A percentile compares a stretch with the other conserved stretches of the same genome.
Conservation (phyloP, 352 stramenopile species). For the Pythium guiyangense region DNA sequence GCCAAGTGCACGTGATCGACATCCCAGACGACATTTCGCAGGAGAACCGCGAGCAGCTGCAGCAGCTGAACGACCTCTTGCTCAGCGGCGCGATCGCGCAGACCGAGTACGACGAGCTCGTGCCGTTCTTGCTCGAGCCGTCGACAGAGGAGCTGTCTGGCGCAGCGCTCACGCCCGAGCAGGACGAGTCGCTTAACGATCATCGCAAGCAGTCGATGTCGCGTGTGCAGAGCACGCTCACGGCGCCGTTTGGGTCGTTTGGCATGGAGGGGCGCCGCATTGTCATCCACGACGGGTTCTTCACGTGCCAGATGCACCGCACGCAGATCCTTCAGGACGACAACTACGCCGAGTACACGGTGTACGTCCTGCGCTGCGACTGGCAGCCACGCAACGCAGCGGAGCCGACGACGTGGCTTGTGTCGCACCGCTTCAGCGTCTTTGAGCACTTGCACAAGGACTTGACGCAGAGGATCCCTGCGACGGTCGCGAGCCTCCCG, state of each 20-base stretch:
- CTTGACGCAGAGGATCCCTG: constrained; percentile 66
- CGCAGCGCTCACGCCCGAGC: constrained; percentile 66
- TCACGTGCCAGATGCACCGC: constrained; percentile 81
- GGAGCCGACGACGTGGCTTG: constrained; percentile 56
- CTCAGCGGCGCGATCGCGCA: constrained; percentile 79
- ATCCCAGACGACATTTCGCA: constrained; percentile 80
- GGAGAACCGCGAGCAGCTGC: constrained; percentile 82
- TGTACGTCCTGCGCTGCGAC: constrained; percentile 83
- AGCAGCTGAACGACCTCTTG: constrained; percentile 83
- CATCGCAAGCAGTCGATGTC: constrained; percentile 57
- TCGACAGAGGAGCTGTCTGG: constrained; percentile 51
- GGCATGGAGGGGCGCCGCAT: constrained; percentile 70
- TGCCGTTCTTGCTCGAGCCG: constrained; percentile 83
- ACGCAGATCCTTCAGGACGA: constrained; percentile 86
- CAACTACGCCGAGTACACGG: constrained; percentile 88
- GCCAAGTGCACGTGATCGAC: constrained; percentile 77
- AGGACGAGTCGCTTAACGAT: constrained; percentile 80
- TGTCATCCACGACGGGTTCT: constrained; percentile 83
- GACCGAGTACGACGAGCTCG: constrained; percentile 82
- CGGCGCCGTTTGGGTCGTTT: constrained; percentile 71
- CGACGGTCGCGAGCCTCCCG: constrained; percentile 53
- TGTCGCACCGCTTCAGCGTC: constrained; percentile 69
- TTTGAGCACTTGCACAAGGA: constrained; percentile 75
- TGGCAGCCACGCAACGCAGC: constrained; percentile 66
- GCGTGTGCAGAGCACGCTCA: constrained; percentile 56